phyloP scores from a whole-genome alignment of 805 yeast genomes.

The Diddensiella santjacobensis region DNA sequence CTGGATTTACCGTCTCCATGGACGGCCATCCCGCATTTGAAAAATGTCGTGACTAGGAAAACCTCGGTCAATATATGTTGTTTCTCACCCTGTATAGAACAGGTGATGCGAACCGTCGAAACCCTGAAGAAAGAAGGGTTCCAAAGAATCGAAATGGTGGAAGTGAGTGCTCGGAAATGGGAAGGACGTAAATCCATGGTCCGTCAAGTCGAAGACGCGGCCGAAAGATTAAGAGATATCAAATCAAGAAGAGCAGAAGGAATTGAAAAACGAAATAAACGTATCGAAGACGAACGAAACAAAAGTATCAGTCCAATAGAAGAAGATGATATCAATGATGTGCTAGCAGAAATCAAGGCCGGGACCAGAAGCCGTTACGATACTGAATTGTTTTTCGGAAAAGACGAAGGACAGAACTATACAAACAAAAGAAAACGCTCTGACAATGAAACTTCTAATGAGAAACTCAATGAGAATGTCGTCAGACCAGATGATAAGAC shows the following conservation, averaged over 20 bases:
- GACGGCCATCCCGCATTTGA: constrained; percentile 82
- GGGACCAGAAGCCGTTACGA: no score
- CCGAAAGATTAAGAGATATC: constrained; percentile 75
- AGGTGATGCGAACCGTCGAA: constrained; percentile 81
- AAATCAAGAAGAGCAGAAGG: constrained; percentile 61
- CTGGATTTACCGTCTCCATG: constrained; percentile 96
- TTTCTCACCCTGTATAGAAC: constrained; percentile 97
- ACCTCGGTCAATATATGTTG: constrained; percentile 76
- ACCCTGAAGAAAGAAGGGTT: constrained; percentile 74
- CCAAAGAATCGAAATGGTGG: constrained; percentile 87
- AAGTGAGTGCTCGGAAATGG: constrained; percentile 77
- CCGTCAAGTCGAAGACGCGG: constrained; percentile 72
- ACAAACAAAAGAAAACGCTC: not conserved
- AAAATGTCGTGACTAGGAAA: constrained; percentile 50
- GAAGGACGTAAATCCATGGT: constrained; percentile 90
- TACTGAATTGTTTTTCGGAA: no score
- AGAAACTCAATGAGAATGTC: constrained; percentile 16
- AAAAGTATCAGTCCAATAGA: constrained; percentile 26
- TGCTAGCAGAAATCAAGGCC: no score
- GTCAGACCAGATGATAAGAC: constrained; percentile 7
- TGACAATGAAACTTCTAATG: constrained; percentile 2
- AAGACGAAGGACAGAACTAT: constrained; percentile 22
- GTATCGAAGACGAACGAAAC: constrained; percentile 21
- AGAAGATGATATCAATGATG: constrained; percentile 14
- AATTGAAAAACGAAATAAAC: constrained; percentile 28